A percentile compares a stretch with the other conserved stretches of the same genome.
Evolutionary conservation across 441 rosid species (phyloP).

Genomic region (Gossypium schwendimanii): DNA sequence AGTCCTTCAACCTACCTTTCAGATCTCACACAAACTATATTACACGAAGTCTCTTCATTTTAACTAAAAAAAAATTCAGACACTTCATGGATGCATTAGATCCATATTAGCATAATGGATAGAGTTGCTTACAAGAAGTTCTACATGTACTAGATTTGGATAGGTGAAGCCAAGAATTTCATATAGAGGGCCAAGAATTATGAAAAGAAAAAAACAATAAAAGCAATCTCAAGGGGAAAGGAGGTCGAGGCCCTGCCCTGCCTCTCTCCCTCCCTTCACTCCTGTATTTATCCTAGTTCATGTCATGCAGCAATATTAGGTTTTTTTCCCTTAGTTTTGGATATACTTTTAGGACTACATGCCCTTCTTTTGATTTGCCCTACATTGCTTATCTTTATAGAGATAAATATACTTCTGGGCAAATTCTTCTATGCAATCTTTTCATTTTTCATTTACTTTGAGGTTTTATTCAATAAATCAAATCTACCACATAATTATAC

Average conservation of each 20-base stretch:
- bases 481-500: not conserved
- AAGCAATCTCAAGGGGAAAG: not conserved
- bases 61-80: not conserved
- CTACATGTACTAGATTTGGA: not conserved
- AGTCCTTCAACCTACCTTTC: not conserved
- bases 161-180: not conserved
- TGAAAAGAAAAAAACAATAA: not conserved
- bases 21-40: not conserved
- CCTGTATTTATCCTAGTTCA: not conserved
- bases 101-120: not conserved
- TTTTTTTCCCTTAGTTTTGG: conserved; percentile 4
- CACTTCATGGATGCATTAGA: not conserved
- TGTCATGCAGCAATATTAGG: conserved; percentile 3
- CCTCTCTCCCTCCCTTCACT: not conserved
- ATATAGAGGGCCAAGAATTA: not conserved
- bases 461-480: not conserved
- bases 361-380: not conserved
- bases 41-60: not conserved
- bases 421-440: not conserved
- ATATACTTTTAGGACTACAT: not conserved
- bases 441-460: not conserved
- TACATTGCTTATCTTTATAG: not conserved
- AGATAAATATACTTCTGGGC: not conserved
- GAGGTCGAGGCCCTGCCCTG: not conserved
- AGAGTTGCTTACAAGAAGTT: not conserved